Base-by-base conservation (phyloP, 2,329 filamentous ascomycete genomes). In the Tolypocladium tundrense region DNA sequence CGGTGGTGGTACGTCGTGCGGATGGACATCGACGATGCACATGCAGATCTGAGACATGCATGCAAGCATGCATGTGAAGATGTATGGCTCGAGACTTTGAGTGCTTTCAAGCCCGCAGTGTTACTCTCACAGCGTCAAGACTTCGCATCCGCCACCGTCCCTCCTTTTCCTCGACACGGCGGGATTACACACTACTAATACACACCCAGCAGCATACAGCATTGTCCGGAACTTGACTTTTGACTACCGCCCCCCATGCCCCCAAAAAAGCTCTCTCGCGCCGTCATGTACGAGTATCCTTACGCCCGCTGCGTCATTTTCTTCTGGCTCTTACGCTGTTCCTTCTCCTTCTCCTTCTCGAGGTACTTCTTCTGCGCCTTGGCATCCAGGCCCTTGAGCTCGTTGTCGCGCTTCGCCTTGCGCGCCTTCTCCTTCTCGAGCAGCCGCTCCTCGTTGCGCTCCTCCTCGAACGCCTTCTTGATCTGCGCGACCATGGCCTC, bases 361-460 rank as follows among this genome's bases (percentile, higher is more conserved):
- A 93, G 80, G 70, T 86, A 93, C 76, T 90, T 91, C 79, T 90
- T 89, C 79, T 93, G 90, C 60, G 88, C 88, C 73, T 92, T 91
- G 57, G 90, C 88, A 67, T 87, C 88, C 67, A 93, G 81, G 14
- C 81, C 81, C 67, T 86, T 88, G 62, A 94, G 80, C 70, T 92
- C 86, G 64, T 87, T 85, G 67, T 97, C 93, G 57, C 92, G 84
- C 82, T 97, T 95, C 68, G 88, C 85, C 77, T 97, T 96, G 75
- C 88, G 92, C 71, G 87, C 77, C 73, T 83, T 84, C 69, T 91
- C 88, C 61, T 88, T 81, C 75, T 91, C 87, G 24, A 79, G 66
- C 53, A 85, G 82, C 31, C 90, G 80, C 78, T 92, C 88, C 76
- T 92, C 89, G 69, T 85, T 88, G 78, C 91, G 91, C 68, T 86